Evolutionary conservation across 441 rosid species (phyloP).

Genomic region (Croton laevigatus): DNA sequence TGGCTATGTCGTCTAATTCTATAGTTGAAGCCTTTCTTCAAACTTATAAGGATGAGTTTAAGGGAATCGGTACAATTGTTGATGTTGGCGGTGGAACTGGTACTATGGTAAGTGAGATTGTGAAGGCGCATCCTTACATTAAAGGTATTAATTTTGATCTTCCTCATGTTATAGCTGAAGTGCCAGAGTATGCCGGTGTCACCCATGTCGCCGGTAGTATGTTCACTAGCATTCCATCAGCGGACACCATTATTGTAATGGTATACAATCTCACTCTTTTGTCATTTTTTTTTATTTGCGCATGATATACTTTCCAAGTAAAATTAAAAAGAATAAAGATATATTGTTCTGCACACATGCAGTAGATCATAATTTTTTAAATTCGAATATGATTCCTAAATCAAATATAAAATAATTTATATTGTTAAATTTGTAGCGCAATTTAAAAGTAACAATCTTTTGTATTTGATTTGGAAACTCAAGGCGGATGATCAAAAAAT

Average conservation of each 20-base stretch:
- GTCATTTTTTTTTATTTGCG: background rate
- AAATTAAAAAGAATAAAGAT: too few relatives aligned
- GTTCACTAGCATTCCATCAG: background rate
- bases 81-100: background rate
- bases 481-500: too few relatives aligned
- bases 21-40: background rate
- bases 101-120: background rate
- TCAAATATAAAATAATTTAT: too few relatives aligned
- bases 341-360: too few relatives aligned
- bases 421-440: too few relatives aligned
- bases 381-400: too few relatives aligned
- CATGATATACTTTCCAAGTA: too few relatives aligned
- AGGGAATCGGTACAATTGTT: background rate
- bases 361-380: too few relatives aligned
- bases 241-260: background rate
- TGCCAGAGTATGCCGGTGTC: background rate
- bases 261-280: background rate
- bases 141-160: constrained; percentile 8
- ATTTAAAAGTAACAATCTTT: too few relatives aligned
- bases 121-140: background rate
- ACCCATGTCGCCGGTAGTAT: background rate
- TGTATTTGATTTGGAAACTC: too few relatives aligned
- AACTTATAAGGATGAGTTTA: background rate
- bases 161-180: background rate
- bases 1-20: background rate